A percentile compares a stretch with the other conserved stretches of the same genome.
Conservation (phyloP, 179 eudicot species). For the Beta lomatogona region DNA sequence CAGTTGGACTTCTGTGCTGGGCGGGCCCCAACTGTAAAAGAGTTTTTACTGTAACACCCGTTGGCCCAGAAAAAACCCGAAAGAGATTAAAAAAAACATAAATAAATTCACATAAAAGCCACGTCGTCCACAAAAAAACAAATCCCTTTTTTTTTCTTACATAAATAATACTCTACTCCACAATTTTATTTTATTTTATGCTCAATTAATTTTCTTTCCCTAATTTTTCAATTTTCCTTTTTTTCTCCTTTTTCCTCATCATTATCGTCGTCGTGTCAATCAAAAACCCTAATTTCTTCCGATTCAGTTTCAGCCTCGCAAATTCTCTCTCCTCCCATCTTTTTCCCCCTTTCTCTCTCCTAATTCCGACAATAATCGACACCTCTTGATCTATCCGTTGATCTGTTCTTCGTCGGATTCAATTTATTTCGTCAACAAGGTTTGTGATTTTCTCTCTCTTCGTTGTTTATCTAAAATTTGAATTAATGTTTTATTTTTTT, state of each 20-base stretch:
- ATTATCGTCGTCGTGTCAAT: constrained; percentile 40
- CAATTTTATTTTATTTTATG: not conserved
- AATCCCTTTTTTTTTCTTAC: too few relatives aligned
- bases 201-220: not conserved
- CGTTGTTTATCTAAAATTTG: not conserved
- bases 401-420: constrained; percentile 17
- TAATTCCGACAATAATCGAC: not conserved
- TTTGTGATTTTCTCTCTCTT: constrained; percentile 15
- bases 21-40: not conserved
- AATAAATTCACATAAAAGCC: not conserved
- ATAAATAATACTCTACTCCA: not conserved
- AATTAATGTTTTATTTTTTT: not conserved
- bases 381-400: constrained; percentile 10
- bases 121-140: not conserved
- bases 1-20: not conserved
- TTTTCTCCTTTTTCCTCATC: constrained; percentile 6
- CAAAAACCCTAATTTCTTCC: constrained; percentile 43
- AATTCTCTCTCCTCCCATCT: constrained; percentile 24
- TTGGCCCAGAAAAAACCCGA: not conserved
- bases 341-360: not conserved
- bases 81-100: not conserved
- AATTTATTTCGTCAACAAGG: not conserved
- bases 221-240: constrained; percentile 11
- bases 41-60: not conserved
- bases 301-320: constrained; percentile 34